Base-by-base conservation (phyloP, 306 rosid genomes). In the Castanopsis chinensis region DNA sequence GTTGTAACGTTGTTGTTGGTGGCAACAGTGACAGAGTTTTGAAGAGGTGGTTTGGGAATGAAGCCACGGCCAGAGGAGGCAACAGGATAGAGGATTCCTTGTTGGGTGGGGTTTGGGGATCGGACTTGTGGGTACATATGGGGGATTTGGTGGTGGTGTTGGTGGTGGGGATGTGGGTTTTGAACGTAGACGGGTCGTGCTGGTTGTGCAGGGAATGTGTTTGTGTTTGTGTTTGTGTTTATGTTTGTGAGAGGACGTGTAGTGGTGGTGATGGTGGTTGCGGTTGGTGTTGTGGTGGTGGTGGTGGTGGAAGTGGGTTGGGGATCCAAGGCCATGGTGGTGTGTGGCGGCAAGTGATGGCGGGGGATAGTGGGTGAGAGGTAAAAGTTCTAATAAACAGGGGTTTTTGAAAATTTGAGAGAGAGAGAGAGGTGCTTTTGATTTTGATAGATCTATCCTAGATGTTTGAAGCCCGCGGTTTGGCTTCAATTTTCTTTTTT, bases 61-160 rank as follows among this genome's bases (percentile, higher is more conserved):
- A 78, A 88, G 11, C 89, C 91, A 17, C 88, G 84, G 55, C 88
- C 91, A 23, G 88, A 80, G 71, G 93, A 89, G 30, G 87, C 83
- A 41, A 88, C 88, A 1, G 93, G 97, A 83, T 86, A 90, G 25
- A 72, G 80, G 75, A 87, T 45, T 30, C 81, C 90, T 49, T 74
- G 57, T 60, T 83, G 70, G 85, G 75, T 41, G 69, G 76, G 78
- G 69, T 56, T 85, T 1, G 81, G 82, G 60, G 83, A 6, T 11
- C 88, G 83, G 77, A 86, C 37, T 21, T 89, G 80, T 54, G 80
- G 83, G 87, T 77, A 45, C 85, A 88, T 4, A 68, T 78, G 12
- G 78, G 84, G 54, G 69, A 49, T 56, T 19, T 74, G 70, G 52
- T 73, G 88, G 72, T 73, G 85, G 6, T 75, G 81, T 60, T 76